Evolutionary conservation across 805 yeast species (phyloP).

Genomic region (Wickerhamomyces xylosicus): DNA sequence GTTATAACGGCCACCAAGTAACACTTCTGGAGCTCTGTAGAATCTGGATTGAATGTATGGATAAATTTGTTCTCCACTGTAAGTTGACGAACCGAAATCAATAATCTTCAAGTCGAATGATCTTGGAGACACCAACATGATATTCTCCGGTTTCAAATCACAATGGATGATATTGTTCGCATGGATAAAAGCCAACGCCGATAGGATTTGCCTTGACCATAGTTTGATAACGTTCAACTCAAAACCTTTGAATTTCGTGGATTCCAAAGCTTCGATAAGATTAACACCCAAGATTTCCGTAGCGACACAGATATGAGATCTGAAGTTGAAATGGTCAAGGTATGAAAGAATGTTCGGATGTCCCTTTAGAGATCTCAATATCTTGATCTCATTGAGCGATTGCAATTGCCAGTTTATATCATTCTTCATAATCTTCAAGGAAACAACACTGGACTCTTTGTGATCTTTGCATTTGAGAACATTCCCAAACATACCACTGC

Average conservation of each 20-base stretch:
- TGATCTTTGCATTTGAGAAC: constrained; percentile 66
- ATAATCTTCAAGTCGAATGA: constrained; percentile 51
- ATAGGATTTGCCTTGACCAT: constrained; percentile 45
- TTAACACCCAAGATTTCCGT: constrained; percentile 66
- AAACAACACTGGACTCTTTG: constrained; percentile 45
- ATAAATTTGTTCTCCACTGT: constrained; percentile 54
- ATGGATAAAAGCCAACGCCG: constrained; percentile 54
- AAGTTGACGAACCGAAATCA: constrained; percentile 71
- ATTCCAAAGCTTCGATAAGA: constrained; percentile 47
- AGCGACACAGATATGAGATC: constrained; percentile 75
- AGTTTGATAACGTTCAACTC: constrained; percentile 27
- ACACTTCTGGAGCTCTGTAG: constrained; percentile 72
- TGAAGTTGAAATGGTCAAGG: constrained; percentile 61
- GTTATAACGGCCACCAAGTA: constrained; percentile 57
- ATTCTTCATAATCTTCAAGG: constrained; percentile 69
- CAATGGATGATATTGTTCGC: constrained; percentile 57
- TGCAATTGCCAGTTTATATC: constrained; percentile 67
- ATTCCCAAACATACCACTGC: constrained; percentile 77
- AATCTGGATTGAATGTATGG: constrained; percentile 79
- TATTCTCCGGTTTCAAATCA: constrained; percentile 80
- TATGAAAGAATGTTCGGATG: constrained; percentile 30
- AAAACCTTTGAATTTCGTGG: constrained; percentile 40
- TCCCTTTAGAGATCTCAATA: constrained; percentile 37
- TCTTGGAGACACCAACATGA: constrained; percentile 42
- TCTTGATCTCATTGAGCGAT: constrained; percentile 66